These are phyloP conservation scores for Dillenia suffruticosa DNA, from an alignment of 164 flowering plant genomes.

Conservation along the genomic window DNA sequence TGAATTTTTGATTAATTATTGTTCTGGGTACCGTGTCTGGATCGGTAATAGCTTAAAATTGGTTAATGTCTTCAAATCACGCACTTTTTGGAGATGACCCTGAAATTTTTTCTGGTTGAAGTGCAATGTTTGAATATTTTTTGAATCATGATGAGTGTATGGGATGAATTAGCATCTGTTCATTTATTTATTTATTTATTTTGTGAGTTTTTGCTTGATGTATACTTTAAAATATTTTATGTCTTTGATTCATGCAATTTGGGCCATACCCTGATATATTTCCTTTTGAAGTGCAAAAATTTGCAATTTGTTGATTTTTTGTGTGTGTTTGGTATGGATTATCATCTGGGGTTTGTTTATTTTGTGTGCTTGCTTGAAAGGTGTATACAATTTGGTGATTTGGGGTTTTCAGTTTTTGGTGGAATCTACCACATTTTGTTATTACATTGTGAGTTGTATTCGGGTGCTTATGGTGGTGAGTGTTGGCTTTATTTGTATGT, in stretches of 20 bases:
- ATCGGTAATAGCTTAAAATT: no score
- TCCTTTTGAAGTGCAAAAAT: constrained; percentile 5
- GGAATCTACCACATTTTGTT: neutral
- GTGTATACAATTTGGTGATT: constrained; percentile 1
- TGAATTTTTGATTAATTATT: no score
- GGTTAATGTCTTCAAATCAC: no score
- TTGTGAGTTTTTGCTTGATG: no score
- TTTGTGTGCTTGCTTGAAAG: neutral
- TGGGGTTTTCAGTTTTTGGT: constrained; percentile 5
- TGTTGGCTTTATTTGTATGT: neutral
- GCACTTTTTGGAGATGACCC: no score
- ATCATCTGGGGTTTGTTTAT: neutral
- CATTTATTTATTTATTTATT: no score
- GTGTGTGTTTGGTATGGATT: neutral
- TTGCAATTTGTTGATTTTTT: neutral
- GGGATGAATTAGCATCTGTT: no score
- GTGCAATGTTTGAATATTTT: no score
- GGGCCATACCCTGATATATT: constrained; percentile 18
- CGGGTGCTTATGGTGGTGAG: neutral
- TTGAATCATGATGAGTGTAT: no score
- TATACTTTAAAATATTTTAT: neutral
- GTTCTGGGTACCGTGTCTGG: no score
- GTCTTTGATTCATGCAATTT: constrained; percentile 4
- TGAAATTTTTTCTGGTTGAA: no score
- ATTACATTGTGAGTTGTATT: neutral